Base-by-base conservation (phyloP, 1,139 yeast species). In the Candida sp. region DNA sequence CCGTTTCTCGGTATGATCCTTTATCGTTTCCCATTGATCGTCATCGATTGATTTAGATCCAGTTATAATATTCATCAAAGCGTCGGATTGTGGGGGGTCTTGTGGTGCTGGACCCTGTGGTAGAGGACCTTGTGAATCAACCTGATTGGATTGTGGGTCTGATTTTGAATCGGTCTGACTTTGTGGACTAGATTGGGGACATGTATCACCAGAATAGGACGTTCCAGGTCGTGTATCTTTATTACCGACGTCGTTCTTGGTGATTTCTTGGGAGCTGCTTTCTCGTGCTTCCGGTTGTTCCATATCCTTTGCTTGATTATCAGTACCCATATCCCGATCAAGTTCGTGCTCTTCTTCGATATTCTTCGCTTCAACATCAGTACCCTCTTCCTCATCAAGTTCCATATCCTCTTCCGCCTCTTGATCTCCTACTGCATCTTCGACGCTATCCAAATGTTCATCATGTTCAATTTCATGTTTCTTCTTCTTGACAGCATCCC, bases 401-500 rank as follows among this genome's bases (percentile, higher is more conserved):
- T 42, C 32, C 35, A 45, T 22, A n/a, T 33, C 43, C 11, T 42
- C 45, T 9, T 44, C 38, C 4, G 42, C 45, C 27, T 40, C 41
- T 21, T 50, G 45, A 6, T 39, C 48, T 52, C 35, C 40, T 33
- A 54, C 49, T n/a, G 46, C 50, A 27, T 56, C 56, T 21, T 51
- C 54, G 5, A 37, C n/a, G 11, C 38, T 35, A 35, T 35, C 38
- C 38, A 54, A 50, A 40, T 43, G 51, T 39, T 49, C 54, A 12
- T 39, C 36, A 21, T 43, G 40, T 40, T 49, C 45, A 23, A 40
- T 40, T 21, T 42, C 43, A 3, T 7, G 15, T 22, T 21, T 29
- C 35, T 45, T 44, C 11, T 15, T 21, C 1, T 39, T n/a, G 6
- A 32, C 25, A 8, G 29, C 37, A n/a, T 39, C 49, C 35, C 43